These are phyloP conservation scores for Chlamydomonas sphaeroides DNA, from an alignment of 139 green algal species.

Conservation along the genomic window DNA sequence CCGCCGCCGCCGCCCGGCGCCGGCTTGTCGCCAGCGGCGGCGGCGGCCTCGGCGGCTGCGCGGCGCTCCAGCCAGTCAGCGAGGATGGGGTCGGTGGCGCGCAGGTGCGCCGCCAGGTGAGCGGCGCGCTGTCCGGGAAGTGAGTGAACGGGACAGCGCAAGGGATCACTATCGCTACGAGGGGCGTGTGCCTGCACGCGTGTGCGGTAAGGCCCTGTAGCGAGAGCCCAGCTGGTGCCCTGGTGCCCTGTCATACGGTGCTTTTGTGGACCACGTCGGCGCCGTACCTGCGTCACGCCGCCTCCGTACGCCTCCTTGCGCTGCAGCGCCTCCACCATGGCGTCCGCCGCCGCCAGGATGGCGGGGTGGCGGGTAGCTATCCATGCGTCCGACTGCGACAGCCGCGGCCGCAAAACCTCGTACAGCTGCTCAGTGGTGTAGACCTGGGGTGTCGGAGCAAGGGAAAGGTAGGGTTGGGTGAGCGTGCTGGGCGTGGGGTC, in stretches of 20 bases:
- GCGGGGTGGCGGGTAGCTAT: neutral
- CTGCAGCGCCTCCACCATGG: constrained; percentile 31
- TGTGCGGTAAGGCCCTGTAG: no score
- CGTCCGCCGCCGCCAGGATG: constrained; percentile 4
- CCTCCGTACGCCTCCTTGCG: constrained; percentile 28
- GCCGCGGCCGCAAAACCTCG: constrained; percentile 9
- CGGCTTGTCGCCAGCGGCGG: no score
- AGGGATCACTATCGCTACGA: no score
- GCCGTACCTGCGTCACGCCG: constrained; percentile 27
- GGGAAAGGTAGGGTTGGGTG: no score
- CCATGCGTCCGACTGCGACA: constrained; percentile 6
- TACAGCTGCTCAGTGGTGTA: constrained; percentile 33
- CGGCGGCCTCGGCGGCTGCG: no score
- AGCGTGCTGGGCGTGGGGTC: no score
- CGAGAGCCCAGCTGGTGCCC: no score
- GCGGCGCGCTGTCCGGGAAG: constrained; percentile 14
- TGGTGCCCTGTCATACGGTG: no score
- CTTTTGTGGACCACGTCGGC: no score
- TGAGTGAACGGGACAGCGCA: no score
- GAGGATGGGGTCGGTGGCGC: constrained; percentile 15
- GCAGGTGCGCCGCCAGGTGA: constrained; percentile 22
- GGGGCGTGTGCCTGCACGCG: no score
- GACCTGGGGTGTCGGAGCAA: constrained; percentile 7
- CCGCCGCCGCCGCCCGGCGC: neutral
- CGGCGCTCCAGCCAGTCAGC: constrained; percentile 8